Evolutionary conservation across 352 stramenopile genomes (phyloP).

Genomic region (Pythium dissimile): DNA sequence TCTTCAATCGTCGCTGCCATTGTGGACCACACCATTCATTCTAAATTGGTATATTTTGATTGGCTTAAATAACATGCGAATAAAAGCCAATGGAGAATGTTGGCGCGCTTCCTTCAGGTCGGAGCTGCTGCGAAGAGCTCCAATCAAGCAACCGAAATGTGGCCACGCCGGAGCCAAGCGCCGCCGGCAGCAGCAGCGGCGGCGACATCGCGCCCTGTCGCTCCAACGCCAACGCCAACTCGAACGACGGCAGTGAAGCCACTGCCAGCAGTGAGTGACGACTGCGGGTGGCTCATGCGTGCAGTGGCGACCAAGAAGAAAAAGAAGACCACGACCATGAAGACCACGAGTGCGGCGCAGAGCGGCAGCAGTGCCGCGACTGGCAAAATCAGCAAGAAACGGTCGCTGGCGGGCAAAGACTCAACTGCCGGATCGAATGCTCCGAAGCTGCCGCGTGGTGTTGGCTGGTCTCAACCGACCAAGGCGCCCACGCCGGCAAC

Average conservation of each 20-base stretch:
- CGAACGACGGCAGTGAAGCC: neutral
- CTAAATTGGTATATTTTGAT: neutral
- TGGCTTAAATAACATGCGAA: neutral
- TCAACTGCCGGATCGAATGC: too few species aligned
- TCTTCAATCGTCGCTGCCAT: too few species aligned
- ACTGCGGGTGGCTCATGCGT: conserved; percentile 23
- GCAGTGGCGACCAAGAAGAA: conserved; percentile 19
- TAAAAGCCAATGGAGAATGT: neutral
- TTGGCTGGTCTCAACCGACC: conserved; percentile 19
- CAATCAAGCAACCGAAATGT: conserved; percentile 20
- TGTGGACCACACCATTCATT: neutral
- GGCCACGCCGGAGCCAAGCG: conserved; percentile 13
- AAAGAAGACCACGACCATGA: neutral
- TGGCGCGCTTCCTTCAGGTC: neutral
- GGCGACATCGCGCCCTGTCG: neutral
- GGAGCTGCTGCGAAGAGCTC: neutral
- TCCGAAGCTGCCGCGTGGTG: conserved; percentile 15
- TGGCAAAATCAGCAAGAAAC: conserved; percentile 6
- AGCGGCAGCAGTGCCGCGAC: neutral
- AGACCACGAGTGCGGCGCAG: neutral
- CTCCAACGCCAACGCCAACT: neutral
- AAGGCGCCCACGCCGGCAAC: neutral
- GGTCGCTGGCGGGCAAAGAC: neutral
- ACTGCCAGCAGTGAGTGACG: neutral
- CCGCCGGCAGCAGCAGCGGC: neutral